Conservation (phyloP, 148 eudicot species). For the Hydrangea macrophylla region DNA sequence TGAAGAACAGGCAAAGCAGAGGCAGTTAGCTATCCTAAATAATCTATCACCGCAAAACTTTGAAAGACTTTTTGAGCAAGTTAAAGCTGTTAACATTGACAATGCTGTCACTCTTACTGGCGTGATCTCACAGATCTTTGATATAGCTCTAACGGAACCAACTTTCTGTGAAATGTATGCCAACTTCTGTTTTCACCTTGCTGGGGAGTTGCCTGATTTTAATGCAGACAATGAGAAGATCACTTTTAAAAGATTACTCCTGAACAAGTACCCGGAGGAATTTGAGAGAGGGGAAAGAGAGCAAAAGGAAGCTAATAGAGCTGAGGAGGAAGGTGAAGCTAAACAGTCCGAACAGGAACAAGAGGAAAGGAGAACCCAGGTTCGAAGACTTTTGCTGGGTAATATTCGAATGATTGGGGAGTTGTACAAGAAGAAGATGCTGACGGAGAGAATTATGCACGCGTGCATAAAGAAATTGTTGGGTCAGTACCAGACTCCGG, state of each 20-base stretch:
- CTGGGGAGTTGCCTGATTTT: constrained; percentile 73
- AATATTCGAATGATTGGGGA: constrained; percentile 78
- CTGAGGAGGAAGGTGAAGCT: constrained; percentile 47
- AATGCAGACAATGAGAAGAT: constrained; percentile 56
- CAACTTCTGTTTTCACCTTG: constrained; percentile 57
- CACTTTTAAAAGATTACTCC: constrained; percentile 73
- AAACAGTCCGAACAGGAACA: constrained; percentile 49
- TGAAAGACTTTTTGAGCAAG: constrained; percentile 77
- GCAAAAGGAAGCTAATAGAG: constrained; percentile 66
- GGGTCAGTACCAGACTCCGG: constrained; percentile 55
- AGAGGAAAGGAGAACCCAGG: constrained; percentile 57
- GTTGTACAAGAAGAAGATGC: constrained; percentile 69
- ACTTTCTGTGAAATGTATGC: constrained; percentile 95
- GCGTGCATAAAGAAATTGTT: constrained; percentile 64
- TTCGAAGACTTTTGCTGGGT: constrained; percentile 70
- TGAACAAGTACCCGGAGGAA: constrained; percentile 79
- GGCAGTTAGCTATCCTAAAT: constrained; percentile 57
- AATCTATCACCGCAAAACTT: constrained; percentile 84
- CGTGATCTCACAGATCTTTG: constrained; percentile 79
- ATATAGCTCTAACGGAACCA: constrained; percentile 81
- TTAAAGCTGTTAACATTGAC: constrained; percentile 68
- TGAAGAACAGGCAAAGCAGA: constrained; percentile 71
- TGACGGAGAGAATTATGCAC: constrained; percentile 80
- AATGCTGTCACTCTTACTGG: constrained; percentile 58
- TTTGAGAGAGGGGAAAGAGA: constrained; percentile 81